Conservation (phyloP, 1,284 basidiomycete species). For the Ceratobasidium sp. region DNA sequence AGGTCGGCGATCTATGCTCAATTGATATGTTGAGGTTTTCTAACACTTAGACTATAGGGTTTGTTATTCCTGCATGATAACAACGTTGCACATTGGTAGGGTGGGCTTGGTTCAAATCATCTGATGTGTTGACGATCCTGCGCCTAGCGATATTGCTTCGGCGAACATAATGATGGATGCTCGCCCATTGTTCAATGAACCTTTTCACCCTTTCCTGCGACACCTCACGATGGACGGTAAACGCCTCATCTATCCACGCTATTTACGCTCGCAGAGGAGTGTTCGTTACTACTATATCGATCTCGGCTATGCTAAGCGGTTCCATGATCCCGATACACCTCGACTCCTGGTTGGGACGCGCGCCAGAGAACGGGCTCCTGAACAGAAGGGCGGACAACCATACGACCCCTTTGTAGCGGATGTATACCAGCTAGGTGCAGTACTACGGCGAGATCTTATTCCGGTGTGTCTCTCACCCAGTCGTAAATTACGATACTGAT, state of each 20-base stretch:
- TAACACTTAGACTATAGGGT: not conserved
- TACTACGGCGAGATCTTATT: slow-evolving; percentile 17
- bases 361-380: slow-evolving; percentile 11
- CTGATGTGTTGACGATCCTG: not conserved
- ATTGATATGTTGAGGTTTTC: not conserved
- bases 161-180: slow-evolving; percentile 13
- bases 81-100: slow-evolving; percentile 27
- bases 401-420: slow-evolving; percentile 24
- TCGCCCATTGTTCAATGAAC: slow-evolving; percentile 21
- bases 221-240: not conserved
- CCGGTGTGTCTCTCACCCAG: not conserved
- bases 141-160: slow-evolving; percentile 21
- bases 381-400: slow-evolving; percentile 1
- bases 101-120: not conserved
- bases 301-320: slow-evolving; percentile 27
- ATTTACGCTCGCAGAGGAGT: not conserved
- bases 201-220: slow-evolving; percentile 18
- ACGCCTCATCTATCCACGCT: slow-evolving; percentile 1
- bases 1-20: slow-evolving; percentile 1
- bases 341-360: not conserved
- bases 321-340: slow-evolving; percentile 4
- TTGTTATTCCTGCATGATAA: slow-evolving; percentile 6
- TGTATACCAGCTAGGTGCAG: slow-evolving; percentile 21
- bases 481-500: too few species aligned
- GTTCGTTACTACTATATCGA: slow-evolving; percentile 26